These are phyloP conservation scores for Podila horticola DNA, from an alignment of 192 early-diverging fungal species.

Conservation along the genomic window DNA sequence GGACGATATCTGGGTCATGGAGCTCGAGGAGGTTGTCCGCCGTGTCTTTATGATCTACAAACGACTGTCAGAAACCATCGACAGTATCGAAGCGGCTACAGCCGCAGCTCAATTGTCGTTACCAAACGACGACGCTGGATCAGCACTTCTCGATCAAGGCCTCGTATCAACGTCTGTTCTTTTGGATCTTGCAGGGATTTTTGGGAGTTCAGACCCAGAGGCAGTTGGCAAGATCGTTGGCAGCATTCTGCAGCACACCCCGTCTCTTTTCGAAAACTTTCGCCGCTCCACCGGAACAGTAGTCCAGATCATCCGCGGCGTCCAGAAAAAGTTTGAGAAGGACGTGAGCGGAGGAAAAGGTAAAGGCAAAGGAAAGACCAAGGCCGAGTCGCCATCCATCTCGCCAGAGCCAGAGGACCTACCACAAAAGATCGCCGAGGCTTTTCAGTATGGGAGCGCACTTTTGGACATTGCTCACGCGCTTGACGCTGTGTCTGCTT, in stretches of 20 bases:
- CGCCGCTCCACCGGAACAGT: constrained; percentile 54
- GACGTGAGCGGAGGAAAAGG: constrained; percentile 40
- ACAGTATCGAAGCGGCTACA: background rate
- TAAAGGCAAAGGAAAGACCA: constrained; percentile 56
- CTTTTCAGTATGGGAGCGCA: constrained; percentile 32
- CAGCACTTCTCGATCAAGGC: constrained; percentile 32
- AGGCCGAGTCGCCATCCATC: constrained; percentile 5
- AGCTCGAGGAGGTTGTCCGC: constrained; percentile 38
- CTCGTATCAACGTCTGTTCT: constrained; percentile 52
- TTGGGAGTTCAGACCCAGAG: constrained; percentile 54
- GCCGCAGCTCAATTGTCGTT: background rate
- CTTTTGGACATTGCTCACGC: constrained; percentile 44
- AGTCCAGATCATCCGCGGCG: constrained; percentile 57
- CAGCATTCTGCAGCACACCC: constrained; percentile 53
- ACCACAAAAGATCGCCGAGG: constrained; percentile 9
- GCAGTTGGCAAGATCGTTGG: constrained; percentile 49
- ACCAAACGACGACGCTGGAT: constrained; percentile 16
- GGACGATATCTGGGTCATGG: constrained; percentile 29
- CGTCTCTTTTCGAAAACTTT: constrained; percentile 59
- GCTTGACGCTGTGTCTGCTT: constrained; percentile 50
- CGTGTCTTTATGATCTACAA: constrained; percentile 45
- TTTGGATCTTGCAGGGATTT: constrained; percentile 61
- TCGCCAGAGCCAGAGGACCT: constrained; percentile 14
- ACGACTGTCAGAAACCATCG: constrained; percentile 37
- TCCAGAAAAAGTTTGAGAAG: constrained; percentile 54